Conservation (phyloP, 176 grass and related monocot species). For the Oryza meridionalis region DNA sequence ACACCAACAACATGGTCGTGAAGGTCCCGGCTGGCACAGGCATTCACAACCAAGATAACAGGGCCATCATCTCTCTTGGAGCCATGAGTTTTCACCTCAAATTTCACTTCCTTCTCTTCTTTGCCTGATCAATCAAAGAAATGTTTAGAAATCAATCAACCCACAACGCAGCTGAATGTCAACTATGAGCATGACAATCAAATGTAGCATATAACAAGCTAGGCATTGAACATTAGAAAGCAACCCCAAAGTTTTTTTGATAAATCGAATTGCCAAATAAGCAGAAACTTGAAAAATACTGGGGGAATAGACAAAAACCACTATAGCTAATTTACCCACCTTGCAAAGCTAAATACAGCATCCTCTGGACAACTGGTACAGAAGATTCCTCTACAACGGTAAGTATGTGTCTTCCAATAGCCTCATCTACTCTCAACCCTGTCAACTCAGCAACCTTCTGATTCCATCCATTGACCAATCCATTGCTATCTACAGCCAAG, state of each 20-base stretch:
- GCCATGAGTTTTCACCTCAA: constrained; percentile 90
- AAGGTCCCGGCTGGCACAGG: constrained; percentile 81
- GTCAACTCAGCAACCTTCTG: constrained; percentile 81
- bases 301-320: background rate
- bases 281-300: background rate
- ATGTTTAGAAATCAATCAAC: constrained; percentile 32
- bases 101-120: constrained; percentile 87
- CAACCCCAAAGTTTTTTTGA: background rate
- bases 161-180: constrained; percentile 9
- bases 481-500: constrained; percentile 84
- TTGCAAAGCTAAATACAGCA: constrained; percentile 85
- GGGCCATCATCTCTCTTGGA: constrained; percentile 56
- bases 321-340: constrained; percentile 46
- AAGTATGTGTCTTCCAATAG: constrained; percentile 88
- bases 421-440: constrained; percentile 74
- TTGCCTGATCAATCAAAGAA: constrained; percentile 54
- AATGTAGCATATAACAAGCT: constrained; percentile 1
- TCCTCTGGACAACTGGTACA: constrained; percentile 62
- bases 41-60: constrained; percentile 86
- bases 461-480: constrained; percentile 94
- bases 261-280: constrained; percentile 5
- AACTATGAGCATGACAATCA: constrained; percentile 13
- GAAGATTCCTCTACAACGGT: constrained; percentile 79
- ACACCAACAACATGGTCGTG: constrained; percentile 80
- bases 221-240: background rate